Percentiles rank a stretch among this genome's conserved stretches.
phyloP scores from a whole-genome alignment of 176 grass and related monocot genomes.

The Triticum urartu region DNA sequence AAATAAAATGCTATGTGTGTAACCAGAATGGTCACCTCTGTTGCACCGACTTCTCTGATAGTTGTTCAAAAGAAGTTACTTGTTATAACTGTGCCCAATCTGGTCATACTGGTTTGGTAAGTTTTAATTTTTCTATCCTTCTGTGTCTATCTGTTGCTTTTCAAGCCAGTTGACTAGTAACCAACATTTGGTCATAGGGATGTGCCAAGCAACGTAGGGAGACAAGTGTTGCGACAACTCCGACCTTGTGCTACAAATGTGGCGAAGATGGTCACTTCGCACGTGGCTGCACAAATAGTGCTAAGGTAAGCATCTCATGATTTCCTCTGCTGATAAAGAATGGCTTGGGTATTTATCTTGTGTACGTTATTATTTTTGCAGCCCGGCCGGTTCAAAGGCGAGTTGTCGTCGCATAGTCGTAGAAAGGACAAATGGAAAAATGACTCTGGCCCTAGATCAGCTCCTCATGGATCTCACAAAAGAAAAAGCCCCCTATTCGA shows the following conservation, averaged over 20 bases:
- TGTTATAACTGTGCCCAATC: constrained; percentile 95
- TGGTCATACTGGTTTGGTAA: constrained; percentile 84
- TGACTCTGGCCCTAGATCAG: constrained; percentile 60
- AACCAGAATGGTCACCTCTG: constrained; percentile 89
- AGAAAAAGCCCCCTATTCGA: constrained; percentile 53
- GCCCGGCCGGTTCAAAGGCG: constrained; percentile 39
- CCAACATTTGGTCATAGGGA: constrained; percentile 57
- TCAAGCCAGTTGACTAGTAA: constrained; percentile 16
- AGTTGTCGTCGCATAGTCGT: constrained; percentile 39
- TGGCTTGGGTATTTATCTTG: neutral
- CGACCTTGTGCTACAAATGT: constrained; percentile 62
- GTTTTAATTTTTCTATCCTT: constrained; percentile 18
- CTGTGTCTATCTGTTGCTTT: constrained; percentile 14
- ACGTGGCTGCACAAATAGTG: constrained; percentile 66
- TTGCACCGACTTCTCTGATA: constrained; percentile 60
- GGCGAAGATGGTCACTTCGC: constrained; percentile 80
- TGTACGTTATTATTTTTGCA: constrained; percentile 25
- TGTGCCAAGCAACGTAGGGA: constrained; percentile 82
- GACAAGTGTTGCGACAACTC: constrained; percentile 24
- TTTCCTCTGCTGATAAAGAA: constrained; percentile 7
- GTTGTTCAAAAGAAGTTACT: constrained; percentile 52
- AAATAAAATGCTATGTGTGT: constrained; percentile 91
- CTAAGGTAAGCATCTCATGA: constrained; percentile 37
- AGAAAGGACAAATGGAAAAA: constrained; percentile 43
- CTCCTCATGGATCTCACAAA: constrained; percentile 46